Percentiles rank a stretch among this genome's conserved stretches.
Evolutionary conservation across 148 eudicot genomes (phyloP).

Genomic region (Bassia scoparia): DNA sequence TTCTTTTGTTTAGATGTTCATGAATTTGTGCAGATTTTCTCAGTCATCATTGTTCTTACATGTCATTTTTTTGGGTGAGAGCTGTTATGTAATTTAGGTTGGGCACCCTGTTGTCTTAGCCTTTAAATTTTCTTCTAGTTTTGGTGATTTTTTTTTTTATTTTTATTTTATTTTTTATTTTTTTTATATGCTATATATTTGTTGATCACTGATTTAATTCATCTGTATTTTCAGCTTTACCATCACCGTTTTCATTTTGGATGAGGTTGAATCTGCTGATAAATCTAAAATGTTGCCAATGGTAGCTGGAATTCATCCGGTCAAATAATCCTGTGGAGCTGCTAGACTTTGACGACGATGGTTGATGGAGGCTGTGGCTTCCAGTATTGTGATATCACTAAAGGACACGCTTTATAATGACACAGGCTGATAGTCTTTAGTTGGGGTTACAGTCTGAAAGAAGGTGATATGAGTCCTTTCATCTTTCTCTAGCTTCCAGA

Average conservation of each 20-base stretch:
- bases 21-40: neutral
- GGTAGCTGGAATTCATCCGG: slow-evolving; percentile 92
- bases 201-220: neutral
- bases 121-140: too few relatives aligned
- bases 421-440: slow-evolving; percentile 97
- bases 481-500: neutral
- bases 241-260: slow-evolving; percentile 97
- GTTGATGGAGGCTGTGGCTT: slow-evolving; percentile 64
- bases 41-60: neutral
- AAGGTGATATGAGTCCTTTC: slow-evolving; percentile 48
- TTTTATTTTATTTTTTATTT: too few relatives aligned
- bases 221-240: slow-evolving; percentile 50
- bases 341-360: slow-evolving; percentile 46
- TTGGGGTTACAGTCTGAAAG: slow-evolving; percentile 87
- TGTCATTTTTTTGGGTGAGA: neutral
- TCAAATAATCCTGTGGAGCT: slow-evolving; percentile 85
- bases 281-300: slow-evolving; percentile 93
- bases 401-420: slow-evolving; percentile 94
- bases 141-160: neutral
- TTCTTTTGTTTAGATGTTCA: neutral
- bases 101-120: too few relatives aligned
- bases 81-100: too few relatives aligned
- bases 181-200: neutral
- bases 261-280: slow-evolving; percentile 99
- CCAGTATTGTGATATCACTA: slow-evolving; percentile 96